These are phyloP conservation scores for Pseudocercospora vitis DNA, from an alignment of 2,329 filamentous ascomycete genomes.

Conservation along the genomic window DNA sequence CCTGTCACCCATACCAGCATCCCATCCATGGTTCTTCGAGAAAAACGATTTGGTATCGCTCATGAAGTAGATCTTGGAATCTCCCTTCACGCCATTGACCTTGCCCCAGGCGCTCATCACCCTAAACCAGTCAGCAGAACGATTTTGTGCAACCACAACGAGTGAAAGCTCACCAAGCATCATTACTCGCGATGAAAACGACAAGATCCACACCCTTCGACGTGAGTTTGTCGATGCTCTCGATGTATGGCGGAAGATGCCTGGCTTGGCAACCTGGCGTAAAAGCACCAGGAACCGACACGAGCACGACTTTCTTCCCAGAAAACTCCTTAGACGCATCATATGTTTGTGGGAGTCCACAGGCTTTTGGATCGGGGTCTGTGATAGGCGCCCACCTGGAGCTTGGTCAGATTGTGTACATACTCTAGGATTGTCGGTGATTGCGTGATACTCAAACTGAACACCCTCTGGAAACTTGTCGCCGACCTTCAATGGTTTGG, in stretches of 20 bases:
- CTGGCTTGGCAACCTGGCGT: conserved; percentile 80
- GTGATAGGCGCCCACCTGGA: conserved; percentile 74
- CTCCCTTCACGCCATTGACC: conserved; percentile 74
- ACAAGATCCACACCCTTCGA: conserved; percentile 80
- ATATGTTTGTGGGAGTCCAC: conserved; percentile 75
- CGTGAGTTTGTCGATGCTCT: conserved; percentile 68
- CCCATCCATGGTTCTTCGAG: conserved; percentile 77
- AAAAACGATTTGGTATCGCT: conserved; percentile 72
- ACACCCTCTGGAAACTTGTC: conserved; percentile 81
- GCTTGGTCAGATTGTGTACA: conserved; percentile 7
- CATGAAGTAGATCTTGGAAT: conserved; percentile 74
- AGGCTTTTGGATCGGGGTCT: conserved; percentile 66
- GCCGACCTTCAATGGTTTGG: conserved; percentile 67
- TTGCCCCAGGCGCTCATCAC: conserved; percentile 69
- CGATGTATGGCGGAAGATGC: conserved; percentile 79
- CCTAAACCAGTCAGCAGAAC: neutral
- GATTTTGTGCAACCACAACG: conserved; percentile 45
- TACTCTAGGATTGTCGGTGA: conserved; percentile 34
- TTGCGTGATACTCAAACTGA: conserved; percentile 62
- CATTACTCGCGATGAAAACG: conserved; percentile 80
- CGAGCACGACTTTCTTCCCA: conserved; percentile 69
- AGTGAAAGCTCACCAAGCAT: conserved; percentile 81
- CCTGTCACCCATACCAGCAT: conserved; percentile 62
- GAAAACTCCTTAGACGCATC: conserved; percentile 75
- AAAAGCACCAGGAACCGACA: conserved; percentile 67